Evolutionary conservation across 1,284 basidiomycete genomes (phyloP).

Genomic region (Erythrobasidium hasegawianum): DNA sequence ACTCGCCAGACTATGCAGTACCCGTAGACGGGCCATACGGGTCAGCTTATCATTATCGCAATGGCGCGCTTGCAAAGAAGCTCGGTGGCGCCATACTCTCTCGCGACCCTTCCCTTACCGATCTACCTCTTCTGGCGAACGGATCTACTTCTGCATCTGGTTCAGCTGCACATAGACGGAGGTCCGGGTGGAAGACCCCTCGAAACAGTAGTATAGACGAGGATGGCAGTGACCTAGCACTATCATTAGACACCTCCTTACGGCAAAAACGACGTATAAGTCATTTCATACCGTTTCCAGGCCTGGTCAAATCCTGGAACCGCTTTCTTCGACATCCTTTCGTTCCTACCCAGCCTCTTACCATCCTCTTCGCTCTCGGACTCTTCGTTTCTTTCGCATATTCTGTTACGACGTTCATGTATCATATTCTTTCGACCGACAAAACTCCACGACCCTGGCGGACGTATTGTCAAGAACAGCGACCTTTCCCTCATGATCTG

Average conservation of each 20-base stretch:
- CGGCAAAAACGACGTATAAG: constrained; percentile 13
- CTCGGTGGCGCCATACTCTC: constrained; percentile 21
- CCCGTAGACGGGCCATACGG: constrained; percentile 25
- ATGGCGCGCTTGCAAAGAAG: constrained; percentile 29
- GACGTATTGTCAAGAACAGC: constrained; percentile 65
- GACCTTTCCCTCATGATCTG: constrained; percentile 50
- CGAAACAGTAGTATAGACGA: constrained; percentile 3
- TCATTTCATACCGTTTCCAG: constrained; percentile 16
- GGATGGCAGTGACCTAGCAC: constrained; percentile 7
- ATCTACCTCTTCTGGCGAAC: constrained; percentile 23
- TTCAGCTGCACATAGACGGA: constrained; percentile 10
- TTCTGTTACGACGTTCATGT: constrained; percentile 62
- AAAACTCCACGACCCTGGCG: constrained; percentile 92
- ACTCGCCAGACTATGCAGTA: constrained; percentile 17
- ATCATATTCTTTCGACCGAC: constrained; percentile 91
- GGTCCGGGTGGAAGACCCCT: constrained; percentile 31
- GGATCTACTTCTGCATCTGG: constrained; percentile 2
- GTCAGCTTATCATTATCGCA: constrained; percentile 30
- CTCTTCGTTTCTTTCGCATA: constrained; percentile 55
- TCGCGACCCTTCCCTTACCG: constrained; percentile 32
- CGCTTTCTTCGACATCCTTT: constrained; percentile 66
- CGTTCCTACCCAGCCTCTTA: constrained; percentile 73
- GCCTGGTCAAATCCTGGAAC: constrained; percentile 30
- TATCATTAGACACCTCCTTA: neutral
- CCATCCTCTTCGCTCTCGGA: constrained; percentile 71